Percentiles rank a stretch among this genome's conserved stretches.
Conservation (phyloP, 31 red algal genomes). For the Porphyra umbilicalis region DNA sequence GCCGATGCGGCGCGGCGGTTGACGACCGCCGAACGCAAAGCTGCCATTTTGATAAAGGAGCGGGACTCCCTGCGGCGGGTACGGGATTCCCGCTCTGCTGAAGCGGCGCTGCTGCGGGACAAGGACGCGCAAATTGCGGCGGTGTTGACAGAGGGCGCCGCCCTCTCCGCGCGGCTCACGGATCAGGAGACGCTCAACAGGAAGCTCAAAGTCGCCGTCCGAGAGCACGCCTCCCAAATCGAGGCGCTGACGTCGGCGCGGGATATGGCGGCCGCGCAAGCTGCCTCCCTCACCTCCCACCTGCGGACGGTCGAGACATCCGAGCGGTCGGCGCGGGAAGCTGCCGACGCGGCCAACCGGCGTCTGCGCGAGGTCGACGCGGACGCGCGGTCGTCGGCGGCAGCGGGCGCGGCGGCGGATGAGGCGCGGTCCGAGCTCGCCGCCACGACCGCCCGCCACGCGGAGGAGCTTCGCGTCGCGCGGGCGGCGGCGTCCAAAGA, state of each 20-base stretch:
- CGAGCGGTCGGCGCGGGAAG: conserved; percentile 33
- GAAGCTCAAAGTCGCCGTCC: conserved; percentile 26
- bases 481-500: conserved; percentile 19
- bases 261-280: conserved; percentile 30
- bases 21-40: conserved; percentile 31
- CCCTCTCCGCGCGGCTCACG: conserved; percentile 59
- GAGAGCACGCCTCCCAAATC: conserved; percentile 27
- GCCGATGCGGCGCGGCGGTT: background rate
- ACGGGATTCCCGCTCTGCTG: conserved; percentile 13
- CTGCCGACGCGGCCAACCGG: conserved; percentile 22
- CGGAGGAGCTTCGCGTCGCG: conserved; percentile 25
- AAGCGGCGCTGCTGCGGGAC: conserved; percentile 32
- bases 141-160: conserved; percentile 58
- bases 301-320: conserved; percentile 44
- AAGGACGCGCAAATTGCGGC: conserved; percentile 62
- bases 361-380: conserved; percentile 33
- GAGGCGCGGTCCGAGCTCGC: conserved; percentile 48
- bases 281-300: conserved; percentile 16
- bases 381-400: conserved; percentile 27
- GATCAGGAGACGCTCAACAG: conserved; percentile 54
- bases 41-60: conserved; percentile 45
- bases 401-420: conserved; percentile 51
- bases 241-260: conserved; percentile 33
- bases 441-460: conserved; percentile 38
- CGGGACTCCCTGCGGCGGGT: conserved; percentile 48